Evolutionary conservation across 2,329 filamentous ascomycete species (phyloP).

Genomic region (Aspergillus tanneri): DNA sequence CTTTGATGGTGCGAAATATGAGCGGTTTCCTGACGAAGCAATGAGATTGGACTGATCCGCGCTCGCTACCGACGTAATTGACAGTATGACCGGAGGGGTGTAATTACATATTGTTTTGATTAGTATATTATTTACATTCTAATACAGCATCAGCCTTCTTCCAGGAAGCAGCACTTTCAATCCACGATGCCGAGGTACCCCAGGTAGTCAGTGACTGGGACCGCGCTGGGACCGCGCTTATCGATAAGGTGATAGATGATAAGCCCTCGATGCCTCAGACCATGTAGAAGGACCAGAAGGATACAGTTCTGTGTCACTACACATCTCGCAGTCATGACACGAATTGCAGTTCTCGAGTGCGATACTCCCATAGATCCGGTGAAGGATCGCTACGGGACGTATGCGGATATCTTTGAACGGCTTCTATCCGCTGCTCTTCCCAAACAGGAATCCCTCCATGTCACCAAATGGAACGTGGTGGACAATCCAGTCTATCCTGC

Average conservation of each 20-base stretch:
- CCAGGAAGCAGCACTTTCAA: too few species aligned
- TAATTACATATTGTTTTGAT: too few species aligned
- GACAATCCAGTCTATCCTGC: constrained; percentile 23
- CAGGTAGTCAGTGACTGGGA: too few species aligned
- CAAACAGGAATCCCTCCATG: constrained; percentile 11
- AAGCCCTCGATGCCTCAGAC: background rate
- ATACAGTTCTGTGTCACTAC: background rate
- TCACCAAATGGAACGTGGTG: constrained; percentile 29
- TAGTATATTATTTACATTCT: too few species aligned
- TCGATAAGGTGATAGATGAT: constrained; percentile 9
- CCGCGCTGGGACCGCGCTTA: constrained; percentile 17
- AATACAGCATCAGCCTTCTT: too few species aligned
- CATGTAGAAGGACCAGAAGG: too few species aligned
- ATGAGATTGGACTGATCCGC: too few species aligned
- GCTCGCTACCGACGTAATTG: too few species aligned
- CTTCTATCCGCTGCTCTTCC: constrained; percentile 23
- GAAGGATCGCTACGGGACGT: constrained; percentile 17
- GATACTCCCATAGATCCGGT: constrained; percentile 31
- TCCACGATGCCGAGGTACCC: too few species aligned
- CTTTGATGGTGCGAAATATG: too few species aligned
- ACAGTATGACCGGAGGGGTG: too few species aligned
- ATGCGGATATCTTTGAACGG: constrained; percentile 29
- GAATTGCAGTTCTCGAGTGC: constrained; percentile 28
- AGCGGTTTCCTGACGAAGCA: too few species aligned
- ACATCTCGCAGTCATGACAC: constrained; percentile 1